Conservation (phyloP, 1,139 yeast genomes). For the Protomyces pachydermus region DNA sequence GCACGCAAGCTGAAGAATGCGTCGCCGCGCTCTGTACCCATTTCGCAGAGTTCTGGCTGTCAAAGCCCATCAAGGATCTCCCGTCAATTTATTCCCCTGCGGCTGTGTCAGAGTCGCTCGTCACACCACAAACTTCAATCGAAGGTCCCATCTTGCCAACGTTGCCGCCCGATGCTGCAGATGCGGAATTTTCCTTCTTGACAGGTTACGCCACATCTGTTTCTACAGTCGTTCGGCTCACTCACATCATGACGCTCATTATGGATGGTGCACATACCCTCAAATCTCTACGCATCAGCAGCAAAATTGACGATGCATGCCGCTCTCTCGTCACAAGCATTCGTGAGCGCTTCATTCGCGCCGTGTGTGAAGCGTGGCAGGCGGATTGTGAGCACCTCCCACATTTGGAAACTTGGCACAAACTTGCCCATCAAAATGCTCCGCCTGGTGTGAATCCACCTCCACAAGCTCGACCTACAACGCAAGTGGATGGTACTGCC, state of each 20-base stretch:
- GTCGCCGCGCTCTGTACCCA: constrained; percentile 5
- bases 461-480: not conserved
- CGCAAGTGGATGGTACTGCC: constrained; percentile 34
- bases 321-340: constrained; percentile 41
- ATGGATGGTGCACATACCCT: constrained; percentile 45
- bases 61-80: constrained; percentile 5
- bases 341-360: constrained; percentile 46
- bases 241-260: constrained; percentile 43
- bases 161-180: not conserved
- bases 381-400: constrained; percentile 21
- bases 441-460: not conserved
- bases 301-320: constrained; percentile 42
- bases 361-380: constrained; percentile 49
- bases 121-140: not conserved
- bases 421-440: not conserved
- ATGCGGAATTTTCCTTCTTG: constrained; percentile 42
- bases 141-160: not conserved
- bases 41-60: constrained; percentile 8
- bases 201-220: constrained; percentile 61
- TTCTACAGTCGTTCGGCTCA: constrained; percentile 50
- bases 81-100: constrained; percentile 12
- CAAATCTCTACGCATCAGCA: constrained; percentile 45
- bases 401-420: constrained; percentile 7
- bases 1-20: constrained; percentile 2
- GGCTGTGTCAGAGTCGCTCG: not conserved